Evolutionary conservation across 768 basidiomycete species (phyloP).

Genomic region (Hericium coralloides): DNA sequence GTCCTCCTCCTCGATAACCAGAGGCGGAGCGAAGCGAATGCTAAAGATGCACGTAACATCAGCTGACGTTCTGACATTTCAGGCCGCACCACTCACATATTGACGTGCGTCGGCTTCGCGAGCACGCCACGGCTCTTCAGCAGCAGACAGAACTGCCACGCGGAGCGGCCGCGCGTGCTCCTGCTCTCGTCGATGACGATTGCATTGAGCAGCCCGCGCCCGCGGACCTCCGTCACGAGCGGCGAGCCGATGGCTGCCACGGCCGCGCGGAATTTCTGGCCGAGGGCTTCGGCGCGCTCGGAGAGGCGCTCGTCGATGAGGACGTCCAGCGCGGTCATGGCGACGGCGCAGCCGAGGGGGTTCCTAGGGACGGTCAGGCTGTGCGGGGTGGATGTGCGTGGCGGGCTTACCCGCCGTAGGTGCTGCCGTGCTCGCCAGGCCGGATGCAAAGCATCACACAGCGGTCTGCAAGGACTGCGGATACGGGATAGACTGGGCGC

Average conservation of each 20-base stretch:
- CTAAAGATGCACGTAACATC: slow-evolving; percentile 30
- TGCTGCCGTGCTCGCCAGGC: slow-evolving; percentile 94
- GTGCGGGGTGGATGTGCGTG: not conserved
- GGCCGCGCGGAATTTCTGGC: slow-evolving; percentile 67
- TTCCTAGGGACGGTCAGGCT: slow-evolving; percentile 41
- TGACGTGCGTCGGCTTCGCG: slow-evolving; percentile 93
- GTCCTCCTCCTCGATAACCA: slow-evolving; percentile 89
- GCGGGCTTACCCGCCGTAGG: slow-evolving; percentile 80
- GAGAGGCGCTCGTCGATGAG: slow-evolving; percentile 80
- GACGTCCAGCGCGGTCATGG: slow-evolving; percentile 88
- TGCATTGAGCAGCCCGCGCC: slow-evolving; percentile 85
- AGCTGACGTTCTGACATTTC: not conserved
- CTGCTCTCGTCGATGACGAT: slow-evolving; percentile 83
- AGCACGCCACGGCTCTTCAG: slow-evolving; percentile 87
- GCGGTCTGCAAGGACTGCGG: slow-evolving; percentile 83
- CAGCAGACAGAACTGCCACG: slow-evolving; percentile 93
- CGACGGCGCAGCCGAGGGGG: slow-evolving; percentile 93
- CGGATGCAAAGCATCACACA: slow-evolving; percentile 92
- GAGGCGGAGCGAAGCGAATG: slow-evolving; percentile 91
- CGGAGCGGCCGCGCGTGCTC: slow-evolving; percentile 70
- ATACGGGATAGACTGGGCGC: slow-evolving; percentile 85
- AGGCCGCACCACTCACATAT: slow-evolving; percentile 54
- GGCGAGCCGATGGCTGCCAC: slow-evolving; percentile 57
- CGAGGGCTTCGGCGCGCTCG: slow-evolving; percentile 65
- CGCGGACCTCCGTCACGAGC: slow-evolving; percentile 72